A percentile compares a stretch with the other conserved stretches of the same genome.
Conservation (phyloP, 176 grass and related monocot genomes). For the Lolium perenne region DNA sequence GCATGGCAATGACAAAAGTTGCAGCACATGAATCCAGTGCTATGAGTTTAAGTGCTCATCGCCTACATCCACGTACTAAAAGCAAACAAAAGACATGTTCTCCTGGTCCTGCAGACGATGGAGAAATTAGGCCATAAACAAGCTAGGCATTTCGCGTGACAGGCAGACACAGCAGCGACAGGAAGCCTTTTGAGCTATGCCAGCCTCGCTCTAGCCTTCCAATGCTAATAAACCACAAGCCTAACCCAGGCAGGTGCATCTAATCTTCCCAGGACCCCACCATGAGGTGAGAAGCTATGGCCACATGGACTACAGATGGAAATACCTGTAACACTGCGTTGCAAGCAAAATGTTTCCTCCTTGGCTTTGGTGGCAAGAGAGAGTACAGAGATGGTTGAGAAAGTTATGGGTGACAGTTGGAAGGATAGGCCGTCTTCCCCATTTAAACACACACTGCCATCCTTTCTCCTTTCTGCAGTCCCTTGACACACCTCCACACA, state of each 20-base stretch:
- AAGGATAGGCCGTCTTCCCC: slow-evolving; percentile 58
- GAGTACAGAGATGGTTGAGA: slow-evolving; percentile 57
- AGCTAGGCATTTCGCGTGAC: slow-evolving; percentile 51
- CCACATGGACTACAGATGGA: slow-evolving; percentile 72
- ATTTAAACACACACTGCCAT: slow-evolving; percentile 55
- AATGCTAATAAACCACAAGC: slow-evolving; percentile 48
- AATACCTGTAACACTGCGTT: slow-evolving; percentile 60
- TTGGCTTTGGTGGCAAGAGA: slow-evolving; percentile 59
- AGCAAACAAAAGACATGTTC: slow-evolving; percentile 61
- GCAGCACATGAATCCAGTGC: slow-evolving; percentile 15
- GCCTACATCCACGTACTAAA: slow-evolving; percentile 26
- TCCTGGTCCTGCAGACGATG: slow-evolving; percentile 37
- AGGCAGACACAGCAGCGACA: slow-evolving; percentile 54
- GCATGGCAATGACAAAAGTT: neutral
- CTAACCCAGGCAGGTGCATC: slow-evolving; percentile 41
- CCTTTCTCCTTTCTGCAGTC: slow-evolving; percentile 44
- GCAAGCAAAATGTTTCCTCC: slow-evolving; percentile 55
- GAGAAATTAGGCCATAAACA: slow-evolving; percentile 37
- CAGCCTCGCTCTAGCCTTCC: slow-evolving; percentile 50
- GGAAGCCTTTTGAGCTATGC: slow-evolving; percentile 56
- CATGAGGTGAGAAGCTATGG: slow-evolving; percentile 49
- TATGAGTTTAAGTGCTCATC: slow-evolving; percentile 13
- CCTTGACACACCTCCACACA: slow-evolving; percentile 41
- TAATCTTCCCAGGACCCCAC: slow-evolving; percentile 42
- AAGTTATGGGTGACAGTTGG: slow-evolving; percentile 60